Conservation (phyloP, 1,284 basidiomycete species). For the Filobasidium uniguttulatum region DNA sequence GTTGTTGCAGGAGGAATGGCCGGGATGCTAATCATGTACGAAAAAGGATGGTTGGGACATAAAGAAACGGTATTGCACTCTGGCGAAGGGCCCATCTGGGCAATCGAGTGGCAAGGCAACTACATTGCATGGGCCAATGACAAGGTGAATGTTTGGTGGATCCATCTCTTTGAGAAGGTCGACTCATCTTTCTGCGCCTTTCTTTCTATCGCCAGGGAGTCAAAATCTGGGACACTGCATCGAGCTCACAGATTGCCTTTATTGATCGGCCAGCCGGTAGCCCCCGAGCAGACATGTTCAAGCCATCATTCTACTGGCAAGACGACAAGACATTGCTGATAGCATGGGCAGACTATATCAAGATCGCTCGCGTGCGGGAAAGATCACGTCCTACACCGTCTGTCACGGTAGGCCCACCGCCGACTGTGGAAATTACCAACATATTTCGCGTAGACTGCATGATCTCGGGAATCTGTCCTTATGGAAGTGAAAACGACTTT, state of each 20-base stretch:
- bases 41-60: slow-evolving; percentile 95
- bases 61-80: slow-evolving; percentile 75
- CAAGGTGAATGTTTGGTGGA: slow-evolving; percentile 44
- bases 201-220: slow-evolving; percentile 50
- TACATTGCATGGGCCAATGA: slow-evolving; percentile 97
- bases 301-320: slow-evolving; percentile 81
- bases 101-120: slow-evolving; percentile 67
- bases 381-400: slow-evolving; percentile 25
- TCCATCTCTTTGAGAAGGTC: background rate
- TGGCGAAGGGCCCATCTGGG: slow-evolving; percentile 92
- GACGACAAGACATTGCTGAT: slow-evolving; percentile 80
- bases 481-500: slow-evolving; percentile 49
- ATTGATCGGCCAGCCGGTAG: slow-evolving; percentile 69
- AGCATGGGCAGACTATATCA: slow-evolving; percentile 89
- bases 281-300: slow-evolving; percentile 83
- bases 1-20: slow-evolving; percentile 90
- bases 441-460: slow-evolving; percentile 92
- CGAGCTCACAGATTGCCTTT: slow-evolving; percentile 68
- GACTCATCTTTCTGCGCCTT: background rate
- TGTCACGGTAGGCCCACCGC: slow-evolving; percentile 1
- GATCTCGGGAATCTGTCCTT: slow-evolving; percentile 79
- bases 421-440: slow-evolving; percentile 65
- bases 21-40: slow-evolving; percentile 68
- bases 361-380: slow-evolving; percentile 60
- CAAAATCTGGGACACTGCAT: slow-evolving; percentile 77